These are phyloP conservation scores for Scedosporium apiospermum DNA, from an alignment of 2,329 filamentous ascomycete genomes.

Conservation along the genomic window DNA sequence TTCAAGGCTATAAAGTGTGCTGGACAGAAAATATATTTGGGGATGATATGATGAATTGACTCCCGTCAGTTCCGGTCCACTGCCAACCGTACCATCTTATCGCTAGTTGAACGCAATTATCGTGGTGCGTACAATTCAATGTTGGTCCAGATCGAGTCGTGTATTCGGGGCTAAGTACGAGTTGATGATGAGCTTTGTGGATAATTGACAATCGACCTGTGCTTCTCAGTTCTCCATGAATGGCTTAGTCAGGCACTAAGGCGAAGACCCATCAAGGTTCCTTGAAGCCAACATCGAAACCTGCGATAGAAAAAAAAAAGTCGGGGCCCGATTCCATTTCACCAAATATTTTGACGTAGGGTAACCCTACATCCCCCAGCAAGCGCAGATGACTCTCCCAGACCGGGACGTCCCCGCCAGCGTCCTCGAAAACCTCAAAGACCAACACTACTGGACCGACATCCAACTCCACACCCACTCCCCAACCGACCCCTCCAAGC, in stretches of 20 bases:
- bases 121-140: background rate
- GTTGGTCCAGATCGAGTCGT: background rate
- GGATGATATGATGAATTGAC: too few species aligned
- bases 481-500: constrained; percentile 22
- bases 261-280: background rate
- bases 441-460: constrained; percentile 67
- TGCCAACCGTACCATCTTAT: background rate
- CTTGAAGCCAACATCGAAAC: background rate
- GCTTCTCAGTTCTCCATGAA: too few species aligned
- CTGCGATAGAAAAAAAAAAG: background rate
- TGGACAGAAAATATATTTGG: background rate
- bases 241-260: background rate
- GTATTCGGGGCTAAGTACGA: background rate
- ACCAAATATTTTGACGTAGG: too few species aligned
- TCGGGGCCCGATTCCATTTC: background rate
- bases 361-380: background rate
- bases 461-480: constrained; percentile 42
- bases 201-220: too few species aligned
- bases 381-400: background rate
- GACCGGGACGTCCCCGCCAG: constrained; percentile 22
- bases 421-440: constrained; percentile 60
- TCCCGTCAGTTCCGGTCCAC: too few species aligned
- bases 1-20: background rate
- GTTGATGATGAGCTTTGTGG: too few species aligned
- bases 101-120: background rate